phyloP scores from a whole-genome alignment of 352 stramenopile species.

The Pythium dissimile region DNA sequence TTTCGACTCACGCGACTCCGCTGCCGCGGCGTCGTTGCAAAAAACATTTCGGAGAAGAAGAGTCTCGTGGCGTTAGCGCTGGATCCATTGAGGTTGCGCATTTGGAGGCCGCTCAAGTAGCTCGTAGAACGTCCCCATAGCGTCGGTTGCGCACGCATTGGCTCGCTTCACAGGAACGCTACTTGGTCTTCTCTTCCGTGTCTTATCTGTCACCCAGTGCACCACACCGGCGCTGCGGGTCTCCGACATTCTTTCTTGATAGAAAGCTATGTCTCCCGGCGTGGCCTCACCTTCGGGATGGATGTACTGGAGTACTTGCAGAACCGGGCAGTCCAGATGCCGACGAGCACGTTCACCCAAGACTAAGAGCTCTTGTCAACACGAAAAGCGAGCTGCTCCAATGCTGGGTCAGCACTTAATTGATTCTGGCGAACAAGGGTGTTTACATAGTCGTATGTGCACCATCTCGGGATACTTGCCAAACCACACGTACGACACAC shows the following conservation, averaged over 20 bases:
- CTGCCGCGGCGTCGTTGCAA: slow-evolving; percentile 28
- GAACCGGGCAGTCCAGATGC: slow-evolving; percentile 76
- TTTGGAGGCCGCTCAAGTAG: slow-evolving; percentile 71
- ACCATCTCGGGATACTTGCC: slow-evolving; percentile 90
- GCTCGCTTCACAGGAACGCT: slow-evolving; percentile 43
- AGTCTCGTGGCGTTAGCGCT: slow-evolving; percentile 43
- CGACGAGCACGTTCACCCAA: slow-evolving; percentile 75
- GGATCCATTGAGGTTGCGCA: slow-evolving; percentile 44
- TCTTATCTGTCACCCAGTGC: too few species aligned
- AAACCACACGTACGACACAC: slow-evolving; percentile 78
- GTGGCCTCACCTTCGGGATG: slow-evolving; percentile 51
- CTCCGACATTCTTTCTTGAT: too few species aligned
- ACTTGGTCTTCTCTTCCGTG: too few species aligned
- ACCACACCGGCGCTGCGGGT: too few species aligned
- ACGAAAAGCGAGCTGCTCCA: slow-evolving; percentile 58
- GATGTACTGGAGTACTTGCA: slow-evolving; percentile 56
- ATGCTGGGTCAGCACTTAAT: slow-evolving; percentile 39
- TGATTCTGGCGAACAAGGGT: slow-evolving; percentile 77
- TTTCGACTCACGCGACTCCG: background rate
- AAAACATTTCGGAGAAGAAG: slow-evolving; percentile 81
- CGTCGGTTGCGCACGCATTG: slow-evolving; percentile 40
- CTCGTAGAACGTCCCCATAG: slow-evolving; percentile 38
- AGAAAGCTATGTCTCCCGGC: too few species aligned
- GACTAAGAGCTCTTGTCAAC: slow-evolving; percentile 63
- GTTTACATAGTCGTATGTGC: slow-evolving; percentile 86